These are phyloP conservation scores for Pelargonium cotyledonis DNA, from an alignment of 441 rosid genomes.

Conservation along the genomic window DNA sequence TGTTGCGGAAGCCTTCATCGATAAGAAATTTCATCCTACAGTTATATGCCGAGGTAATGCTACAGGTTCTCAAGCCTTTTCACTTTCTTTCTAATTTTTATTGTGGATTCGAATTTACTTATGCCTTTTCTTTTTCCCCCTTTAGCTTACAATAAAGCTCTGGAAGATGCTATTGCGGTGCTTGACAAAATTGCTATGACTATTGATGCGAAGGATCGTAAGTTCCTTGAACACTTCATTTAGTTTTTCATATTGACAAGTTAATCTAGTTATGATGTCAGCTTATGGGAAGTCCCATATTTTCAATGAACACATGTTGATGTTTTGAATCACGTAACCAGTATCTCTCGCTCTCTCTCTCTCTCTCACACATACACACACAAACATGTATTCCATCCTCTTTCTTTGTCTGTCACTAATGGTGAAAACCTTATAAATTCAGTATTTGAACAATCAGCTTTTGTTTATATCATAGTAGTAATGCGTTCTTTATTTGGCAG, in stretches of 20 bases:
- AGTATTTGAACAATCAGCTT: neutral
- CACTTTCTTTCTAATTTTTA: neutral
- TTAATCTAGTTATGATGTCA: neutral
- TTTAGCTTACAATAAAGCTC: constrained; percentile 78
- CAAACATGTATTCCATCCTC: too few species aligned
- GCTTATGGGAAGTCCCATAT: neutral
- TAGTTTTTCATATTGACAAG: neutral
- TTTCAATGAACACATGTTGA: neutral
- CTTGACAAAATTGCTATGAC: constrained; percentile 86
- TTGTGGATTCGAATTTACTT: neutral
- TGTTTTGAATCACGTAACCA: neutral
- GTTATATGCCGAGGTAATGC: constrained; percentile 25
- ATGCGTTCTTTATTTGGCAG: constrained; percentile 5
- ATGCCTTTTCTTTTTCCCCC: neutral
- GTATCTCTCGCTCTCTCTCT: too few species aligned
- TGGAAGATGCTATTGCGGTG: constrained; percentile 85
- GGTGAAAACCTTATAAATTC: neutral
- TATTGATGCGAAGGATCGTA: constrained; percentile 73
- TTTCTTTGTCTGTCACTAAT: neutral
- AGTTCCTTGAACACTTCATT: constrained; percentile 27
- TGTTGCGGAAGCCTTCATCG: constrained; percentile 23
- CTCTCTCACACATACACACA: too few species aligned
- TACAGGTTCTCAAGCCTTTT: neutral
- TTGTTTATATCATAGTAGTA: neutral
- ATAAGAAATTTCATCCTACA: constrained; percentile 25